Evolutionary conservation across 768 basidiomycete genomes (phyloP), one percentile per base, ranked within the genome.

Genomic region (Leccinum rimulosum): DNA sequence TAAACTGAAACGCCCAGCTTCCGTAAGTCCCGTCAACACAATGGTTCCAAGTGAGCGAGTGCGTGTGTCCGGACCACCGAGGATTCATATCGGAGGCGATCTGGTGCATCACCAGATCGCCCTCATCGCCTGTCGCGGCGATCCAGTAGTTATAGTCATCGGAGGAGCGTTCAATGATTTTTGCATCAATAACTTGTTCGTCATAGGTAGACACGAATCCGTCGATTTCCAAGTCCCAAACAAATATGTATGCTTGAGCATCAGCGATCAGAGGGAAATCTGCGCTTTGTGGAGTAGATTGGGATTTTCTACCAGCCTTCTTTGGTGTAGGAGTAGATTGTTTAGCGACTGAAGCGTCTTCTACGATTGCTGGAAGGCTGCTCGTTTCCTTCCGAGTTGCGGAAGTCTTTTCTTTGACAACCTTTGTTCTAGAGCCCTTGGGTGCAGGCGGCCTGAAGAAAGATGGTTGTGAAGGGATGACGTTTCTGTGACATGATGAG

Each of bases 11-110:
- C 25, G 92, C 85, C 93, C 95, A 98, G 56, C 93, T 91, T 65
- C 80, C 83, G 62, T 84, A 81, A 25, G 74, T 74, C 30, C 80
- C 79, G n/a, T 79, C 80, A 43, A 78, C 78, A 45, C 82, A 69
- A 70, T 93, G 80, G 64, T 95, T 96, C 91, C 97, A 98, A 31
- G 95, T 95, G 66, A 98, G 80, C 4, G 95, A 90, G 50, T 73
- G 70, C 70, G 85, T 80, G 58, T 80, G 82, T 33, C 73, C 72
- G 6, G 87, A 82, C 80, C 83, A 88, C 36, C 81, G 80, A 65
- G 86, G 85, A 65, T 90, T 93, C 84, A 91, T 87, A 40, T 88
- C 81, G 5, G 83, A 76, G 22, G 77, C 72, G 53, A 93, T 80
- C 62, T 75, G 76, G 74, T 93, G 92, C 27, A 81, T 82, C 50